Percentiles rank a stretch among this genome's conserved stretches.
These are phyloP conservation scores for Euptelea pleiosperma DNA, from an alignment of 164 flowering plant species.

Conservation along the genomic window DNA sequence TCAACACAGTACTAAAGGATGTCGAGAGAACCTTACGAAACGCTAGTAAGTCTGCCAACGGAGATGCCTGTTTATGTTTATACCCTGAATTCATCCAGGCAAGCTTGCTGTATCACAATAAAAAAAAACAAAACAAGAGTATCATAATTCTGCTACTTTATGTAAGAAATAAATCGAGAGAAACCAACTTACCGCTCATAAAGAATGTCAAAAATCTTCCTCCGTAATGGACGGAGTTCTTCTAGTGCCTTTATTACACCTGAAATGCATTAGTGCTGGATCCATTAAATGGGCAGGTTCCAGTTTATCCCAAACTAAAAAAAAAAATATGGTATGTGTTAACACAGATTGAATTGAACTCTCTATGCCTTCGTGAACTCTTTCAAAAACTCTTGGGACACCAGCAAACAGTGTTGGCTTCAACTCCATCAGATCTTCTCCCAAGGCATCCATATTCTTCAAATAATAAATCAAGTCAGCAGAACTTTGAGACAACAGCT, in stretches of 20 bases:
- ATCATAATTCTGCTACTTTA: neutral
- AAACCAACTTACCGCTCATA: conserved; percentile 59
- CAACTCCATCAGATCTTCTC: conserved; percentile 81
- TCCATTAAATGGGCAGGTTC: neutral
- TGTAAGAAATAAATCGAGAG: neutral
- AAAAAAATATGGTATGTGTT: conserved; percentile 2
- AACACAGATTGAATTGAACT: neutral
- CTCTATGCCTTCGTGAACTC: conserved; percentile 73
- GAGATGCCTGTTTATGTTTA: conserved; percentile 75
- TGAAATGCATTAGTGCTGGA: conserved; percentile 22
- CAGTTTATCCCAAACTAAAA: neutral
- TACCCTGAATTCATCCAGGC: conserved; percentile 75
- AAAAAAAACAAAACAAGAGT: conserved; percentile 7
- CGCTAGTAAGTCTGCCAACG: conserved; percentile 80
- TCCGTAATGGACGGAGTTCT: conserved; percentile 66
- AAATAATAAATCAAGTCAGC: conserved; percentile 11
- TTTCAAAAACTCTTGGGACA: conserved; percentile 89
- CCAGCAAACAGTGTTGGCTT: conserved; percentile 93
- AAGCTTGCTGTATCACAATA: conserved; percentile 62
- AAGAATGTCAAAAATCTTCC: conserved; percentile 56
- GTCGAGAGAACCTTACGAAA: conserved; percentile 72
- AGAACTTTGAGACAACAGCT: neutral
- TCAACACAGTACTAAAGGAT: conserved; percentile 4
- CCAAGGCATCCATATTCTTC: conserved; percentile 69
- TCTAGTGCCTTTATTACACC: conserved; percentile 62